Base-by-base conservation (phyloP, 75 land plant genomes). In the Ceratopteris richardii region DNA sequence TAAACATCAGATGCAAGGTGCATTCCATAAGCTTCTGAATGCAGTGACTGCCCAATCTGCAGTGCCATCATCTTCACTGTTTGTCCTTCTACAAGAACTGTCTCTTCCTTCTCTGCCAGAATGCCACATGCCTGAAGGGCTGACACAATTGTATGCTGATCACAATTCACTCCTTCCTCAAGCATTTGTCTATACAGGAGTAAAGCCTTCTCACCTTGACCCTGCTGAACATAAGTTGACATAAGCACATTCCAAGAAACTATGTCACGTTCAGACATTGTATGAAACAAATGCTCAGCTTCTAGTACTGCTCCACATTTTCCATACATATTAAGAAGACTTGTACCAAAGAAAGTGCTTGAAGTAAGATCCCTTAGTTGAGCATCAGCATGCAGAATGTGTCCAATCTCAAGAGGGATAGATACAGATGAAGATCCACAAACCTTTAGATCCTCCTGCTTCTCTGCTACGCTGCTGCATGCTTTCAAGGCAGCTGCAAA, bases 401-500 rank as follows among this genome's bases (percentile, higher is more conserved):
- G 50, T 2, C 50, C 50, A 46, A 46, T 21, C 17, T 46, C 12
- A 14, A 46, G 50, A 46, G 50, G 22, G 14, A 46, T 46, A 2
- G 3, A 2, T 5, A 6, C 14, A 5, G 50, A 46, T 46, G 22
- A 2, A 9, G 3, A 33, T 33, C 37, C 37, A 33, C 9, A 3
- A 9, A 3, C 37, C 3, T 9, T 33, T 4, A 33, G 37, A 18
- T 14, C 22, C 2, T 46, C 50, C 17, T 46, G 22, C 50, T 18
- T 46, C 17, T 46, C 50, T 46, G 50, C 50, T 18, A 46, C 14
- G 50, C 4, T 18, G 50, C 50, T 21, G 54, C 83, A 80, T 0
- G 83, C 83, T 25, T 70, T 62, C 1, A 76, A 66, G 11, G 72
- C 79, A 0, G 67, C 72, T 0, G 71, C 18, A 22, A 80, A 56